Evolutionary conservation across 1,139 yeast species (phyloP), one percentile per base, ranked within the genome.

Genomic region (Hyphopichia wangnamkhiaoensis): DNA sequence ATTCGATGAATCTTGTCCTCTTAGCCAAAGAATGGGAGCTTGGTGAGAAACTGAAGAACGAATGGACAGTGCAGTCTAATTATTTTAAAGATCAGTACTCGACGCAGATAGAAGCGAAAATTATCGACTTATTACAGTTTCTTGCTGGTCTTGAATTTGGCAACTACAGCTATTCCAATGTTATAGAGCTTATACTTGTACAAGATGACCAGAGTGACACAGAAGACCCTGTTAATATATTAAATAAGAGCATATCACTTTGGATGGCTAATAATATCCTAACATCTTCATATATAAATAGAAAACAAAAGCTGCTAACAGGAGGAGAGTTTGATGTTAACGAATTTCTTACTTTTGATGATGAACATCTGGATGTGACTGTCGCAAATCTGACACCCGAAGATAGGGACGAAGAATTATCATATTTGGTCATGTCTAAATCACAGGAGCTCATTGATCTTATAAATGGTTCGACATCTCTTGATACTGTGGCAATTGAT

Each of bases 221-320:
- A 6, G 37, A 33, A 1, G 41, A 41, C 4, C n/a, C 38, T 4
- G 26, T 31, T 6, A 25, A 10, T 12, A 24, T 20, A 14, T n/a
- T 46, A 15, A 38, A 43, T 18, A 48, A 37, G 30, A 49, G 62
- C 12, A 38, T 62, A 10, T 47, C 62, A 0, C 44, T 68, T 16
- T 68, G 72, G 72, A 46, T 68, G 9, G 64, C 66, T 4, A 59
- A 58, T 33, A 52, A 43, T 21, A 53, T 49, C 23, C 41, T 58
- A 19, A 36, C 29, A 2, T 32, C 34, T 21, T 12, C 19, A 31
- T 37, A 7, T 8, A 13, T 17, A 5, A 34, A 17, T n/a, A n/a
- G n/a, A 27, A 24, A 9, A 26, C 5, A 12, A 14, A 24, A 14
- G 10, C 18, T 31, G 27, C n/a, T 7, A 13, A 13, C 23, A 7